Conservation (phyloP, 2,329 filamentous ascomycete species). For the Neurospora sp. region DNA sequence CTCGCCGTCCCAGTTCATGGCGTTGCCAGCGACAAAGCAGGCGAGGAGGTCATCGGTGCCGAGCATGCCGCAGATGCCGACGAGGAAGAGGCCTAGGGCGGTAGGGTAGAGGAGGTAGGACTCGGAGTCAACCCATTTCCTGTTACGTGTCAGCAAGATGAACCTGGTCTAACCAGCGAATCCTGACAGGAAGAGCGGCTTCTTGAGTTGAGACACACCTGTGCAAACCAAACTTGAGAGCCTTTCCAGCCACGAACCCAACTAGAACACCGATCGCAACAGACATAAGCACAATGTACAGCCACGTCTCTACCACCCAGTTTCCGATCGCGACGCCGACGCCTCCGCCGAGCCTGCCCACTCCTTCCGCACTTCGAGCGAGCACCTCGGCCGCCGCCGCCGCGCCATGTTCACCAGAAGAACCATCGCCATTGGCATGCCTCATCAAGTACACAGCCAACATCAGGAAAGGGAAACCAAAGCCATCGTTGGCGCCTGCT, state of each 20-base stretch:
- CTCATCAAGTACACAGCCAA: constrained; percentile 47
- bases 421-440: constrained; percentile 30
- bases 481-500: constrained; percentile 50
- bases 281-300: constrained; percentile 31
- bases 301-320: constrained; percentile 50
- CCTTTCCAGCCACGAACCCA: too few species aligned
- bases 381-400: neutral
- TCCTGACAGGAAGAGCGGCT: too few species aligned
- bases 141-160: neutral
- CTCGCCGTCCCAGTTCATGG: constrained; percentile 52
- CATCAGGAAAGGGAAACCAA: constrained; percentile 52
- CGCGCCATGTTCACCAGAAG: neutral
- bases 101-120: constrained; percentile 43
- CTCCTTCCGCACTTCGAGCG: constrained; percentile 21
- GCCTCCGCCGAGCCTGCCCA: constrained; percentile 43
- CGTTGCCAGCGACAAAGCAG: constrained; percentile 49
- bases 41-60: constrained; percentile 51
- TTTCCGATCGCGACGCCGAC: constrained; percentile 40
- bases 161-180: neutral
- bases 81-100: constrained; percentile 43
- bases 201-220: too few species aligned
- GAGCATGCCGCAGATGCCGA: constrained; percentile 46
- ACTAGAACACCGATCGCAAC: too few species aligned
- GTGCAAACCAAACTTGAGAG: too few species aligned
- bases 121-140: constrained; percentile 45